These are phyloP conservation scores for Schizopora paradoxa DNA, from an alignment of 1,284 basidiomycete genomes.

Conservation along the genomic window DNA sequence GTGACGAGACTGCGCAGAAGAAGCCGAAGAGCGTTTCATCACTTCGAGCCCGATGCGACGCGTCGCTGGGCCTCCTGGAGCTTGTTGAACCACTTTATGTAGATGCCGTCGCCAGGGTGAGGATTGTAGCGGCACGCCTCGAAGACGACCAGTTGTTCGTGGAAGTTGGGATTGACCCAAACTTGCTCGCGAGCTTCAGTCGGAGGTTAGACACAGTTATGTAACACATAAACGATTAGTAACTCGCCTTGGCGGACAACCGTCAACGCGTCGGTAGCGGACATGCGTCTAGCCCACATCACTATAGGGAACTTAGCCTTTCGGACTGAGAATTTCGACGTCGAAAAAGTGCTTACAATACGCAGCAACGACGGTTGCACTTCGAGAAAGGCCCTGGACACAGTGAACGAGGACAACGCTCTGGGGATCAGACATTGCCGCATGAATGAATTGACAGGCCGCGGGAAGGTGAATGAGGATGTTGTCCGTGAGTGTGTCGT, in stretches of 20 bases:
- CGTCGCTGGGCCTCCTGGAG: slow-evolving; percentile 15
- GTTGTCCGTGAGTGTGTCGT: slow-evolving; percentile 14
- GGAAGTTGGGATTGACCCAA: slow-evolving; percentile 18
- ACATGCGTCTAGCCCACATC: slow-evolving; percentile 17
- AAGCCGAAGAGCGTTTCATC: too few species aligned
- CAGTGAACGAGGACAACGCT: slow-evolving; percentile 15
- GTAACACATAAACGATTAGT: background rate
- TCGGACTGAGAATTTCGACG: too few species aligned
- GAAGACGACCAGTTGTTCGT: slow-evolving; percentile 16
- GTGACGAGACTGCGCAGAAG: too few species aligned
- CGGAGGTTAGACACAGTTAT: background rate
- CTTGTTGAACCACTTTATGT: slow-evolving; percentile 13
- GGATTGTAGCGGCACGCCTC: slow-evolving; percentile 16
- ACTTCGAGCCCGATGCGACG: too few species aligned
- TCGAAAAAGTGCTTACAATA: slow-evolving; percentile 11
- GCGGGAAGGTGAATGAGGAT: slow-evolving; percentile 15
- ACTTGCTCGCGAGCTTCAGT: slow-evolving; percentile 14
- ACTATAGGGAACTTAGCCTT: too few species aligned
- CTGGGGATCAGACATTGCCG: slow-evolving; percentile 10
- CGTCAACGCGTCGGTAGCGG: slow-evolving; percentile 16
- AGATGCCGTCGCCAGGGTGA: slow-evolving; percentile 13
- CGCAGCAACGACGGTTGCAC: slow-evolving; percentile 17
- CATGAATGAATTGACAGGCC: slow-evolving; percentile 17
- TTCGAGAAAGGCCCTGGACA: slow-evolving; percentile 16
- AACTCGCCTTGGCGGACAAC: slow-evolving; percentile 11